Base-by-base conservation (phyloP, 805 yeast species). In the Wickerhamomyces ciferrii region DNA sequence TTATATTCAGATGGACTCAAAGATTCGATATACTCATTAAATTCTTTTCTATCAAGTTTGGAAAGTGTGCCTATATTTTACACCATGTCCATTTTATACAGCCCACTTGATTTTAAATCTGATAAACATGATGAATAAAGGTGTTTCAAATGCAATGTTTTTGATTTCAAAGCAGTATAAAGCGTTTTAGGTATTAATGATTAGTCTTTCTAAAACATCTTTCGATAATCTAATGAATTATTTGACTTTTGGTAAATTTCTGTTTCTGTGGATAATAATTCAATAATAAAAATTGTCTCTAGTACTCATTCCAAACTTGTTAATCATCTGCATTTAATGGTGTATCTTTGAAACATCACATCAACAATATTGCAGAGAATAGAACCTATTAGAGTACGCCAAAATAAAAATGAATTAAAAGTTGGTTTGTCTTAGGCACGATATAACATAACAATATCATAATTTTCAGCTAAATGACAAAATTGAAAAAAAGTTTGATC, bases 271-370 rank as follows among this genome's bases (percentile, higher is more conserved):
- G n/a, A 70, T 53, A 76, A 74, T 2, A 83, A 65, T 43, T 85
- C 87, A 15, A 87, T 60, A 19, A 92, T 63, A 92, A 76, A 53
- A 83, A 84, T 61, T 92, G 98, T 18, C 98, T 67, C 55, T 31
- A 55, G 41, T 38, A 50, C 56, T 40, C 50, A 52, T 32, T 52
- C 59, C 19, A 47, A 49, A 18, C 52, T 61, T 2, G 58, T 56
- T 4, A 65, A 59, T 69, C 75, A 40, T 79, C 81, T 19, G 81
- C 89, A 61, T 90, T 88, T 46, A 92, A 62, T 38, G 77, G 70
- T 0, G 85, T 67, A 60, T 89, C 96, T 59, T 92, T 97, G 58
- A 92, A 83, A 9, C 86, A 84, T 60, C 87, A 95, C 61, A 89
- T 84, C 48, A 94, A 62, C 17, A n/a, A n/a, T n/a, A 87, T 76